Percentiles rank a stretch among this genome's conserved stretches.
phyloP scores from a whole-genome alignment of 2,329 filamentous ascomycete species.

The Didymellaceae sp. region DNA sequence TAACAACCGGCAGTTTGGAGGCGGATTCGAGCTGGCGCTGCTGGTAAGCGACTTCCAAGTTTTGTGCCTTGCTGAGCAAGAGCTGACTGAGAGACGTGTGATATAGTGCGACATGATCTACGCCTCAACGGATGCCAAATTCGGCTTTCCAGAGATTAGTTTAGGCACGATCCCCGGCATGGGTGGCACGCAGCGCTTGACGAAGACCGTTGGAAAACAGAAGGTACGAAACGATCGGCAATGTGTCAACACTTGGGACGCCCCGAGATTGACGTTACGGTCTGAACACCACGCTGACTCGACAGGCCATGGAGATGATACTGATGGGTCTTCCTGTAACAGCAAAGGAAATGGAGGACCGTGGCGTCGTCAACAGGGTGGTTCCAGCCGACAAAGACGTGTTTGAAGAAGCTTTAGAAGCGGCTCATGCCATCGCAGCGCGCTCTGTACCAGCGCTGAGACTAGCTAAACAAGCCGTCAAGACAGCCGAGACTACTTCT shows the following conservation, averaged over 20 bases:
- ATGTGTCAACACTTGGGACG: constrained; percentile 14
- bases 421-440: constrained; percentile 51
- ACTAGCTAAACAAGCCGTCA: constrained; percentile 55
- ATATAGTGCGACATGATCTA: constrained; percentile 75
- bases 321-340: constrained; percentile 50
- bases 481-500: constrained; percentile 52
- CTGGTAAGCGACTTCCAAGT: constrained; percentile 64
- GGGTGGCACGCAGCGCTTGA: constrained; percentile 86
- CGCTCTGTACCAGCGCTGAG: constrained; percentile 51
- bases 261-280: constrained; percentile 1
- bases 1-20: constrained; percentile 65
- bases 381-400: constrained; percentile 47
- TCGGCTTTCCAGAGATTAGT: constrained; percentile 96
- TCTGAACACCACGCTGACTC: constrained; percentile 19
- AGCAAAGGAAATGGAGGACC: constrained; percentile 49
- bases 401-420: constrained; percentile 47
- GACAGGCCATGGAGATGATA: constrained; percentile 55
- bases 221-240: constrained; percentile 33
- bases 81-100: constrained; percentile 8
- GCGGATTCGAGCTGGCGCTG: constrained; percentile 92
- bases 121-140: constrained; percentile 82
- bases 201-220: constrained; percentile 62
- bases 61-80: constrained; percentile 44
- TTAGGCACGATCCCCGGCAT: constrained; percentile 89
- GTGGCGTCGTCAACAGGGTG: constrained; percentile 50